phyloP scores from a whole-genome alignment of 2,329 filamentous ascomycete genomes.

The Venturia oleaginea region DNA sequence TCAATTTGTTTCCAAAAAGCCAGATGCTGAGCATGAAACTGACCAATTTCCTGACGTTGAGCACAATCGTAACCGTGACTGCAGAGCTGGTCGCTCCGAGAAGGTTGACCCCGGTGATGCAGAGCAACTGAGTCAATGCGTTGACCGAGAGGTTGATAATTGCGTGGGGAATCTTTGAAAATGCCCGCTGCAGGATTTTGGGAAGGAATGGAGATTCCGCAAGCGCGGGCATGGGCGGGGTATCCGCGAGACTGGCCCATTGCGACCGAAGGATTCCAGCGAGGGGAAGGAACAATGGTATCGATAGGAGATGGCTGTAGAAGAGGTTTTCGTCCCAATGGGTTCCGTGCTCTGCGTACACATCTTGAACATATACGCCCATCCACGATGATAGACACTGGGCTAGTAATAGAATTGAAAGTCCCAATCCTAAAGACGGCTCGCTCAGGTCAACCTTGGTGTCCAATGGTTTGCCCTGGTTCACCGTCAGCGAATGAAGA shows the following conservation, averaged over 20 bases:
- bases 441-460: conserved; percentile 32
- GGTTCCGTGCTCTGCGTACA: conserved; percentile 75
- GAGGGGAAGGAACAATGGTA: conserved; percentile 69
- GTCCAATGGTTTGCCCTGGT: conserved; percentile 34
- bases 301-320: conserved; percentile 70
- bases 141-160: conserved; percentile 52
- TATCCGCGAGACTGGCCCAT: conserved; percentile 53
- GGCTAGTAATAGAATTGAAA: conserved; percentile 74
- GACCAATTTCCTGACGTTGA: conserved; percentile 90
- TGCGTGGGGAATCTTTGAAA: conserved; percentile 21
- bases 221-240: conserved; percentile 40
- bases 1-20: conserved; percentile 81
- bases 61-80: conserved; percentile 88
- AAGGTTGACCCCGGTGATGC: conserved; percentile 93
- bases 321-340: conserved; percentile 96
- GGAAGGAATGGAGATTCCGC: conserved; percentile 19
- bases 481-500: conserved; percentile 3
- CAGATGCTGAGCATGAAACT: conserved; percentile 87
- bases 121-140: conserved; percentile 84
- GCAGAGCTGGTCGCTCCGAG: conserved; percentile 81
- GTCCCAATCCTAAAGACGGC: conserved; percentile 55
- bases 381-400: conserved; percentile 88
- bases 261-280: conserved; percentile 55
- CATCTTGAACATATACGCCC: conserved; percentile 88
- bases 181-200: conserved; percentile 20